A percentile compares a stretch with the other conserved stretches of the same genome.
Conservation (phyloP, 2,329 filamentous ascomycete species). For the Colletotrichum nymphaeae region DNA sequence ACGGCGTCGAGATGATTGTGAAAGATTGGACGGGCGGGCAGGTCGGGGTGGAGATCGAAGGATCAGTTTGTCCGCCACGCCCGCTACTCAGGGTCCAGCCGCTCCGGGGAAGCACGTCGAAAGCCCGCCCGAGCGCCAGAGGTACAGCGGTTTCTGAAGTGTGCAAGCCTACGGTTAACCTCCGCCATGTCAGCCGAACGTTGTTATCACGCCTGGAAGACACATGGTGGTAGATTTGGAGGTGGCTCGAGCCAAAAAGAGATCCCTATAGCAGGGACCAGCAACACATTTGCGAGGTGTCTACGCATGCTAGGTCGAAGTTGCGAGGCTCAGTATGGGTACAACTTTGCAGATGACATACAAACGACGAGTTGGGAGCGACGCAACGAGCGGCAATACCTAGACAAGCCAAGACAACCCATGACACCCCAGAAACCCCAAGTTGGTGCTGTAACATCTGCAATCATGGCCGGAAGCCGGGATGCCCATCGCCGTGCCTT, state of each 20-base stretch:
- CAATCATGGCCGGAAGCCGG: constrained; percentile 14
- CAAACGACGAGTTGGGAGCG: neutral
- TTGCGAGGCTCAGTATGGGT: neutral
- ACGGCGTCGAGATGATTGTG: constrained; percentile 22
- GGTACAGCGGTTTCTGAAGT: neutral
- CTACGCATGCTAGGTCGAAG: neutral
- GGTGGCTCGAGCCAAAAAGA: neutral
- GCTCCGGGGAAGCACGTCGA: constrained; percentile 27
- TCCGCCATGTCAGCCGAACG: neutral
- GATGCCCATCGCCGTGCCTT: constrained; percentile 6
- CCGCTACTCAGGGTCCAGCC: constrained; percentile 26
- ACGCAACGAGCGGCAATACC: neutral
- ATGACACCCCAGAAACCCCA: neutral
- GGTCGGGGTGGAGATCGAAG: neutral
- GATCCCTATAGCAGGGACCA: neutral
- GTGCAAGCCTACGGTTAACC: neutral
- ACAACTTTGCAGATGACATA: neutral
- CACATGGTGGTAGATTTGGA: neutral
- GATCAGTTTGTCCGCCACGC: constrained; percentile 21
- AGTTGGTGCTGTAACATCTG: neutral
- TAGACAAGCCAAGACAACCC: no score
- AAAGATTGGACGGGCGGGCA: constrained; percentile 15
- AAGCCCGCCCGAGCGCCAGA: constrained; percentile 4
- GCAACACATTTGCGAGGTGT: neutral
- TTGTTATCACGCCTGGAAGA: neutral